Base-by-base conservation (phyloP, 345 rosid genomes). In the Salix koriyanagi region DNA sequence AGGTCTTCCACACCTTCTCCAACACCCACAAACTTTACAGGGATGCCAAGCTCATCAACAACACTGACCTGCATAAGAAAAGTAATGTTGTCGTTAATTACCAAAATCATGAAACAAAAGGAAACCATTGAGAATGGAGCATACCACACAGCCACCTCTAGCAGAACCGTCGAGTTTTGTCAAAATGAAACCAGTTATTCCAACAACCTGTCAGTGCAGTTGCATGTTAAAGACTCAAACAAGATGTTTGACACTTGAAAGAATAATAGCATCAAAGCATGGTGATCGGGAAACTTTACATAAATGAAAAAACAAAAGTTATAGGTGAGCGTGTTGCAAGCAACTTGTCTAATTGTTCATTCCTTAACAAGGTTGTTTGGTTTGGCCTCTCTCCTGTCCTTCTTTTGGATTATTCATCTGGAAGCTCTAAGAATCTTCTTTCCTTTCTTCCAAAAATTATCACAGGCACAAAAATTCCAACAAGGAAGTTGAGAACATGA, bases 101-200 rank as follows among this genome's bases (percentile, higher is more conserved):
- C 42, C 34, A 50, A 54, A 70, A 32, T 67, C 74, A 60, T 21
- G 12, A 61, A 80, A n/a, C 32, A 61, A 13, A 12, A 44, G 41
- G 16, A 50, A 32, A 44, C 3, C 32, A 19, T 28, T 46, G 50
- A 67, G 66, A 73, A 50, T 14, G 70, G 39, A 32, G 60, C 79
- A 68, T 88, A 91, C 96, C 99, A 96, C 98, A 74, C 97, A 91
- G 74, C 98, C 98, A 71, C 99, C 98, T 84, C 99, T 89, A 52
- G 99, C 98, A 78, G 98, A 91, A 32, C 98, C 96, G 72, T 96
- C 98, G 23, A 96, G 96, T 81, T 93, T 93, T 70, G 99, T 96
- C 92, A 96, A 86, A 81, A 96, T 80, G 73, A 90, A 88, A 73
- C 99, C 99, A 2, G 99, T 91, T 67, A 93, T 87, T 58, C 99